Conservation (phyloP, 495 filamentous ascomycete species). For the Xylaria acuta region DNA sequence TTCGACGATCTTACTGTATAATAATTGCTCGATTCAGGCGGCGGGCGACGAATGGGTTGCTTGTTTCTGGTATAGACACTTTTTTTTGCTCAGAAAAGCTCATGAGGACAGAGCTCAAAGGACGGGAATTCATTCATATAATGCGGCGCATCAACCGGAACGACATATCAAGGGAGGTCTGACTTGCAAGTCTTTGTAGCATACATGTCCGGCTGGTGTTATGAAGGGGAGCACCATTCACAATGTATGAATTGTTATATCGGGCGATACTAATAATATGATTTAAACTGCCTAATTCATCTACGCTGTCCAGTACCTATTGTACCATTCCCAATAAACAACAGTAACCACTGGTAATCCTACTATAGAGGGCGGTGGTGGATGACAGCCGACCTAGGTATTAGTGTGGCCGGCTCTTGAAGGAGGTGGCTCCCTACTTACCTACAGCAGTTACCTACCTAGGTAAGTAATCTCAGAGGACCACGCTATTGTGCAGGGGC, state of each 20-base stretch:
- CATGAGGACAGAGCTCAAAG: slow-evolving; percentile 41
- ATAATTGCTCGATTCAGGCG: slow-evolving; percentile 36
- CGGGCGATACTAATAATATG: slow-evolving; percentile 18
- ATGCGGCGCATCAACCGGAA: slow-evolving; percentile 29
- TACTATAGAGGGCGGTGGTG: not conserved
- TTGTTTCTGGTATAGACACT: slow-evolving; percentile 44
- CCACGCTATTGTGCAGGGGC: not conserved
- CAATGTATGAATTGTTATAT: slow-evolving; percentile 26
- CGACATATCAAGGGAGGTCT: slow-evolving; percentile 24
- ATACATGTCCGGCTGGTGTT: slow-evolving; percentile 17
- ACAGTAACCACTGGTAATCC: not conserved
- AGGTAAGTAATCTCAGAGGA: not conserved
- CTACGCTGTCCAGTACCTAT: not conserved
- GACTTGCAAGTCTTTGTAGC: slow-evolving; percentile 1
- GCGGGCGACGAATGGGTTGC: slow-evolving; percentile 24
- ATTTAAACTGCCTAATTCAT: slow-evolving; percentile 1
- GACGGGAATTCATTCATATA: slow-evolving; percentile 40
- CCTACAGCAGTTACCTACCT: too few relatives aligned
- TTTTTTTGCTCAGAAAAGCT: slow-evolving; percentile 28
- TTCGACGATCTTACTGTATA: slow-evolving; percentile 34
- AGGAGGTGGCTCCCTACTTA: too few relatives aligned
- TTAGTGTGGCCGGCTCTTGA: not conserved
- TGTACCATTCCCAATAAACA: not conserved
- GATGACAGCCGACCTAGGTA: not conserved
- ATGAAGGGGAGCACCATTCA: slow-evolving; percentile 16